phyloP scores from a whole-genome alignment of 257 asterid genomes.

The Linderniella brevidens region DNA sequence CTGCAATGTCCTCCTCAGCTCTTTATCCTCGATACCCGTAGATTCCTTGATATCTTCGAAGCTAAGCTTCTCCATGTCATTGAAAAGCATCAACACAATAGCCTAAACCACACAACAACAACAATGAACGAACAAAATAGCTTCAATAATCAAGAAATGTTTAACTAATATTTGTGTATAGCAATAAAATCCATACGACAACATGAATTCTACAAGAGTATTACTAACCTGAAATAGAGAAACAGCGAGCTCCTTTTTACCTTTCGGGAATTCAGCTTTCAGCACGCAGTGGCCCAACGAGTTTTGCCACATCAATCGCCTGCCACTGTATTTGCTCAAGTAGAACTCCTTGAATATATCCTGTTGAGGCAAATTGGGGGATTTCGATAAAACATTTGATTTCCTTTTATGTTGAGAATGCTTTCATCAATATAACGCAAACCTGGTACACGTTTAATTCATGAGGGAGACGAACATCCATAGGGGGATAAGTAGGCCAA shows the following conservation, averaged over 20 bases:
- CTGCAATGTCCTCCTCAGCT: constrained; percentile 78
- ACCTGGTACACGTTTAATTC: constrained; percentile 97
- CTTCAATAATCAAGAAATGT: too few relatives aligned
- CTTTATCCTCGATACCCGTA: constrained; percentile 83
- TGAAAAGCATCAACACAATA: constrained; percentile 85
- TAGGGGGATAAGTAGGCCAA: constrained; percentile 99
- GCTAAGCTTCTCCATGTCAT: constrained; percentile 72
- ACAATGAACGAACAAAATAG: constrained; percentile 1
- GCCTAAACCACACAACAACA: constrained; percentile 39
- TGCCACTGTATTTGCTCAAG: constrained; percentile 85
- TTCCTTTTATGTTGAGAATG: too few relatives aligned
- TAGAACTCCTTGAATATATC: constrained; percentile 94
- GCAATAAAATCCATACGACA: constrained; percentile 1
- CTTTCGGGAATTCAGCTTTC: constrained; percentile 76
- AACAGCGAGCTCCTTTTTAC: constrained; percentile 94
- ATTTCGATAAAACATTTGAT: too few relatives aligned
- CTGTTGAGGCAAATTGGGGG: constrained; percentile 14
- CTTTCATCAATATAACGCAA: constrained; percentile 4
- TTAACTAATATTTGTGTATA: not conserved
- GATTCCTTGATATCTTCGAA: constrained; percentile 90
- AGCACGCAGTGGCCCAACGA: constrained; percentile 92
- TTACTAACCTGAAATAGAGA: constrained; percentile 84
- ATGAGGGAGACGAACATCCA: constrained; percentile 92
- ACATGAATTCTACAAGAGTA: not conserved
- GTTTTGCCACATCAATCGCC: constrained; percentile 99